Conservation (phyloP, 352 stramenopile species). For the Phytophthora vignae region DNA sequence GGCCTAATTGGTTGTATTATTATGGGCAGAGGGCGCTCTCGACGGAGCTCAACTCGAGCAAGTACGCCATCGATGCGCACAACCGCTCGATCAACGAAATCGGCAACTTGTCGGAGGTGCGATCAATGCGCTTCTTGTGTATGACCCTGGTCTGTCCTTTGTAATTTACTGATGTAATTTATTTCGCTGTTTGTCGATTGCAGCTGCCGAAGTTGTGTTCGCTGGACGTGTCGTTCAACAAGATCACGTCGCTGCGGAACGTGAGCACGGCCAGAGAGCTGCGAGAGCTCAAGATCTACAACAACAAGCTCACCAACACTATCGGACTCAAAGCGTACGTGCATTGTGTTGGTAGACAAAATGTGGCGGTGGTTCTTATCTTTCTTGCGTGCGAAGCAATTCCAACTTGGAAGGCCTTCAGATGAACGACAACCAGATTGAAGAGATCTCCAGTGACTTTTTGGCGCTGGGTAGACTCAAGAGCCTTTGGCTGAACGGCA, state of each 20-base stretch:
- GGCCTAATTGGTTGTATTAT: background rate
- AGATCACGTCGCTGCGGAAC: constrained; percentile 61
- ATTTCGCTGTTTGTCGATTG: background rate
- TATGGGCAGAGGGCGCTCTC: constrained; percentile 46
- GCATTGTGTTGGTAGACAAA: background rate
- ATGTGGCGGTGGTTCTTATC: background rate
- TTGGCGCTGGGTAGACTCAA: constrained; percentile 74
- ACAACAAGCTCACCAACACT: constrained; percentile 73
- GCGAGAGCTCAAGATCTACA: constrained; percentile 83
- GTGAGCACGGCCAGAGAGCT: constrained; percentile 70
- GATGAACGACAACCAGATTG: constrained; percentile 80
- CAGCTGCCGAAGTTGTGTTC: constrained; percentile 78
- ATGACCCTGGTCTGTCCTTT: background rate
- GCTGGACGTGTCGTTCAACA: constrained; percentile 85
- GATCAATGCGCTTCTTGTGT: background rate
- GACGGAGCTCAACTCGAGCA: constrained; percentile 81
- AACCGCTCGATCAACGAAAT: constrained; percentile 73
- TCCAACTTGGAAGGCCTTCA: constrained; percentile 70
- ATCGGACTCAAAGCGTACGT: constrained; percentile 59
- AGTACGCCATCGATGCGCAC: constrained; percentile 82
- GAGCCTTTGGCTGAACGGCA: constrained; percentile 75
- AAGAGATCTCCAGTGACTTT: constrained; percentile 65
- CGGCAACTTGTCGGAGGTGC: constrained; percentile 69
- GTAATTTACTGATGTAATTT: background rate
- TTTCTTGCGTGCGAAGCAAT: constrained; percentile 44